A percentile compares a stretch with the other conserved stretches of the same genome.
Evolutionary conservation across 352 stramenopile species (phyloP).

Genomic region (Phytophthora constricta): DNA sequence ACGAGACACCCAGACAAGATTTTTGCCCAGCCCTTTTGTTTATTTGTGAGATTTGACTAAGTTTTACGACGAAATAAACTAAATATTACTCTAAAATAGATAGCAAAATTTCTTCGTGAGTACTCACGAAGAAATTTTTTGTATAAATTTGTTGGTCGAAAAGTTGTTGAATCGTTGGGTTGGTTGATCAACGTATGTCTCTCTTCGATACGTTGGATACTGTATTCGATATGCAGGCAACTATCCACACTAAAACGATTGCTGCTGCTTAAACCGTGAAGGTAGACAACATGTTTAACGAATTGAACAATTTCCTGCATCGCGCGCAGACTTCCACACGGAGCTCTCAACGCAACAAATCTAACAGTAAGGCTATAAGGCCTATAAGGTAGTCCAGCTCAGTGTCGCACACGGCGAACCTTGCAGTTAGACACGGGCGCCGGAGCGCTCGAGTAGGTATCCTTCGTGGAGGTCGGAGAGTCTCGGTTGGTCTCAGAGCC

Average conservation of each 20-base stretch:
- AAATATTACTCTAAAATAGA: too few species aligned
- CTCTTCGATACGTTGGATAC: neutral
- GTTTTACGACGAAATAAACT: too few species aligned
- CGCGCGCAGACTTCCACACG: slow-evolving; percentile 21
- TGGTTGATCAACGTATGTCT: too few species aligned
- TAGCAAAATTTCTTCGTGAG: too few species aligned
- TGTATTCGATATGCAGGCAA: slow-evolving; percentile 1
- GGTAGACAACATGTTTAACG: slow-evolving; percentile 30
- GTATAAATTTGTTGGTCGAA: too few species aligned
- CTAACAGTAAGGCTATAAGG: slow-evolving; percentile 30
- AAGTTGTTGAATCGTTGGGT: too few species aligned
- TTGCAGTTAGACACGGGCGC: slow-evolving; percentile 29
- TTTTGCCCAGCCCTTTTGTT: too few species aligned
- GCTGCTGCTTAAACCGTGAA: slow-evolving; percentile 9
- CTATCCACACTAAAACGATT: neutral
- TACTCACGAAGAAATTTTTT: too few species aligned
- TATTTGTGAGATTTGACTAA: too few species aligned
- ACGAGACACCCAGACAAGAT: too few species aligned
- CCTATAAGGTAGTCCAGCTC: slow-evolving; percentile 19
- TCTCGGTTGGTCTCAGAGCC: slow-evolving; percentile 17
- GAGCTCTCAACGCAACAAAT: slow-evolving; percentile 33
- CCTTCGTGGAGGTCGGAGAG: slow-evolving; percentile 15
- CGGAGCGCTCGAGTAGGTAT: slow-evolving; percentile 12
- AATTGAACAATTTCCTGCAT: slow-evolving; percentile 30
- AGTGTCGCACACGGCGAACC: slow-evolving; percentile 23